phyloP scores from a whole-genome alignment of 306 rosid species.

The Vigna trinervia region DNA sequence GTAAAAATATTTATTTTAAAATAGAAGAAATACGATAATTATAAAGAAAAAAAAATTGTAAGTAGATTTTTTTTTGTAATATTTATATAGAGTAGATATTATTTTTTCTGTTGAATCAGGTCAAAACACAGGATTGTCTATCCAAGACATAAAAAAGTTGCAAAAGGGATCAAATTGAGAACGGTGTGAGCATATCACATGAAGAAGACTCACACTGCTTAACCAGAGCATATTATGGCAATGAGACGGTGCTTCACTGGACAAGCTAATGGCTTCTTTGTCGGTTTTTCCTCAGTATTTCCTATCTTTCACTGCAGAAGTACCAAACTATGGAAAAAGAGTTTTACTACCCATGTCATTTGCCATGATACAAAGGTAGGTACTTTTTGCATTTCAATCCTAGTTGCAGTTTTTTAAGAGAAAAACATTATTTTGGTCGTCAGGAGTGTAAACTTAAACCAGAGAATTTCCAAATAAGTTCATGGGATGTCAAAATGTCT shows the following conservation, averaged over 20 bases:
- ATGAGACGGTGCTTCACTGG: not conserved
- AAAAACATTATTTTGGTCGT: not conserved
- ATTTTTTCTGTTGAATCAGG: no score
- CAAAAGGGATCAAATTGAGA: not conserved
- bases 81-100: no score
- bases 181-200: not conserved
- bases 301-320: not conserved
- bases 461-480: no score
- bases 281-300: not conserved
- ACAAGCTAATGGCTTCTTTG: not conserved
- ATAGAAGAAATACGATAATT: no score
- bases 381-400: not conserved
- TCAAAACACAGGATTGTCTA: no score
- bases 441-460: no score
- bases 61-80: no score
- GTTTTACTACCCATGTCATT: conserved; percentile 43
- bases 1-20: no score
- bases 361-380: conserved; percentile 61
- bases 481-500: no score
- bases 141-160: no score
- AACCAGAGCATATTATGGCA: not conserved
- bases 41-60: no score
- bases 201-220: not conserved
- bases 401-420: not conserved
- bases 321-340: conserved; percentile 27